Conservation (phyloP, 495 filamentous ascomycete species). For the Elaphomyces granulatus region DNA sequence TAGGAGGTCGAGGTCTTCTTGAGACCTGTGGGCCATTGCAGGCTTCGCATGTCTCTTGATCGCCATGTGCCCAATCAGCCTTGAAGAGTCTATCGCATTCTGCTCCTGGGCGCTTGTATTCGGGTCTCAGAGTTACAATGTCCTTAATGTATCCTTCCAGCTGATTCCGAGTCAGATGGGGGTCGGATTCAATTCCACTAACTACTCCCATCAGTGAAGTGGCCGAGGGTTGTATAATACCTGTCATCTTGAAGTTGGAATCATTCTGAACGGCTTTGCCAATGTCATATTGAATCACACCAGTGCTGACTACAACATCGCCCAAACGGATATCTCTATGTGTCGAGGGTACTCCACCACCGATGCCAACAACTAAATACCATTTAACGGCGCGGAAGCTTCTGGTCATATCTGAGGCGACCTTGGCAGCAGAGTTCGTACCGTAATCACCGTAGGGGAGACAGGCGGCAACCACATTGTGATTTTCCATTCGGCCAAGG, state of each 20-base stretch:
- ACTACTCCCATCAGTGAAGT: neutral
- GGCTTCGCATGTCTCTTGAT: neutral
- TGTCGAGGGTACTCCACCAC: constrained; percentile 17
- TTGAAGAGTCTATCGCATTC: neutral
- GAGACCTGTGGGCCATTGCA: neutral
- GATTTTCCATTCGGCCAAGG: constrained; percentile 22
- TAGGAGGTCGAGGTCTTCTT: neutral
- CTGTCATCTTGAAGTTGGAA: constrained; percentile 1
- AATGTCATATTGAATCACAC: constrained; percentile 26
- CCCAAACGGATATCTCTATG: constrained; percentile 19
- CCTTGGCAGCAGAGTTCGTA: constrained; percentile 17
- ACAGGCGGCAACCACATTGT: constrained; percentile 28
- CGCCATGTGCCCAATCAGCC: neutral
- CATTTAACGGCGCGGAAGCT: constrained; percentile 19
- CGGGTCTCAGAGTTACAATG: neutral
- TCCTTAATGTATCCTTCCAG: neutral
- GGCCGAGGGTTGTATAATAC: constrained; percentile 4
- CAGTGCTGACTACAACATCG: constrained; percentile 24
- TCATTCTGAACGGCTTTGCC: constrained; percentile 9
- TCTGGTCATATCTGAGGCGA: constrained; percentile 17
- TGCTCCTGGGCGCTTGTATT: neutral
- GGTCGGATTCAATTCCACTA: neutral
- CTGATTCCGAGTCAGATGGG: no score
- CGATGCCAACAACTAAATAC: constrained; percentile 28
- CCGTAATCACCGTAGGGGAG: constrained; percentile 23